phyloP scores from a whole-genome alignment of 371 early-diverging fungal species.

The Saksenaea vasiformis region DNA sequence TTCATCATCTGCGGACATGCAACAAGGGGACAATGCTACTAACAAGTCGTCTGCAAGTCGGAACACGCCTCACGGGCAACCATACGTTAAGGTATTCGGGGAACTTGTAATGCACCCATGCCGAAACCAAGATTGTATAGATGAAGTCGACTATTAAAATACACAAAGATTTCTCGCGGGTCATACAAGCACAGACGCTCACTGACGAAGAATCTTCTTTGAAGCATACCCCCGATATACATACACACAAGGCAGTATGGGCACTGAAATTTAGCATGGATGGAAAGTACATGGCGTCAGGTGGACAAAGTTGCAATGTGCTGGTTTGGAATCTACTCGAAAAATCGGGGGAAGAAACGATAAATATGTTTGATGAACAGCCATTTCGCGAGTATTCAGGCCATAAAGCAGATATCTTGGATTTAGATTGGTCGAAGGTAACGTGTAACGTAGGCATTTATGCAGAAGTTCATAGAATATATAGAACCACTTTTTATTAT shows the following conservation, averaged over 20 bases:
- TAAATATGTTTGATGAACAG: constrained; percentile 63
- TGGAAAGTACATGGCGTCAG: constrained; percentile 80
- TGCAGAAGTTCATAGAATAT: background rate
- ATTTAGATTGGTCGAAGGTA: constrained; percentile 84
- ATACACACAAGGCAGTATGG: constrained; percentile 42
- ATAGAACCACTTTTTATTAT: constrained; percentile 75
- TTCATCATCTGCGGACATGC: too few relatives aligned
- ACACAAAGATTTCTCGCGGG: constrained; percentile 25
- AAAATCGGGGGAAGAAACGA: constrained; percentile 28
- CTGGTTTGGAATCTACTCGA: constrained; percentile 67
- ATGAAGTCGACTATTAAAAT: constrained; percentile 34
- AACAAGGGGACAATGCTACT: too few relatives aligned
- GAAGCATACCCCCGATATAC: background rate
- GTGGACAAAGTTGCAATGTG: constrained; percentile 74
- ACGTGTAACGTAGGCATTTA: background rate
- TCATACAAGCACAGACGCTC: constrained; percentile 41
- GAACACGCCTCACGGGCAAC: too few relatives aligned
- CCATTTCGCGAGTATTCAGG: constrained; percentile 71
- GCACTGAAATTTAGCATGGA: constrained; percentile 71
- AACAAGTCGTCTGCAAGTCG: too few relatives aligned
- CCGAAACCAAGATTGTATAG: constrained; percentile 6
- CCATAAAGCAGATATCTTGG: constrained; percentile 73
- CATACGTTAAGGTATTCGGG: too few relatives aligned
- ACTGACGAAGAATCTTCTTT: constrained; percentile 11
- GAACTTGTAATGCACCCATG: too few relatives aligned